Conservation (phyloP, 495 filamentous ascomycete species). For the Aspergillus kassunensis region DNA sequence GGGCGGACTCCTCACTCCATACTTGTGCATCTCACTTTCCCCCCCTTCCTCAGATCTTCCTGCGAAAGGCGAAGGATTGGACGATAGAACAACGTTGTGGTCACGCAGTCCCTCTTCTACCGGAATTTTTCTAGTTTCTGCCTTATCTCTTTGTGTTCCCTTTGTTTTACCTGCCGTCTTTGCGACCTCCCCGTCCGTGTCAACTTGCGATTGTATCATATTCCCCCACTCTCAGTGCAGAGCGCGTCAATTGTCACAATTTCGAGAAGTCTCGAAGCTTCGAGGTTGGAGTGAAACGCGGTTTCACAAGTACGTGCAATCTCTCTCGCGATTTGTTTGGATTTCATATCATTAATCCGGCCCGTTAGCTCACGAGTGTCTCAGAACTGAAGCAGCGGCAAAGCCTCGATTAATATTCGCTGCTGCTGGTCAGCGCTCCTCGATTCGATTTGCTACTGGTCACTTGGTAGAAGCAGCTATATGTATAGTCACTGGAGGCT, state of each 20-base stretch:
- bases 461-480: background rate
- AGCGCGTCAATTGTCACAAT: background rate
- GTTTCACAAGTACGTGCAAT: conserved; percentile 9
- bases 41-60: conserved; percentile 18
- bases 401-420: conserved; percentile 2
- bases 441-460: conserved; percentile 1
- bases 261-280: background rate
- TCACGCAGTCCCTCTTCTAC: background rate
- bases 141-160: background rate
- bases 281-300: background rate
- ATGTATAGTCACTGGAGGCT: conserved; percentile 13
- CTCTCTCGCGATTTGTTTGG: background rate
- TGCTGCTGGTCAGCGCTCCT: conserved; percentile 27
- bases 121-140: conserved; percentile 1
- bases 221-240: background rate
- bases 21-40: conserved; percentile 7
- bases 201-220: background rate
- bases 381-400: conserved; percentile 9
- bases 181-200: background rate
- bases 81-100: conserved; percentile 6
- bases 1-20: background rate
- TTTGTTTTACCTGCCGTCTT: background rate
- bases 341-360: conserved; percentile 1
- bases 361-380: conserved; percentile 7
- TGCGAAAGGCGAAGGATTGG: conserved; percentile 14